Evolutionary conservation across 805 yeast species (phyloP).

Genomic region (Monosporozyma siamensis): DNA sequence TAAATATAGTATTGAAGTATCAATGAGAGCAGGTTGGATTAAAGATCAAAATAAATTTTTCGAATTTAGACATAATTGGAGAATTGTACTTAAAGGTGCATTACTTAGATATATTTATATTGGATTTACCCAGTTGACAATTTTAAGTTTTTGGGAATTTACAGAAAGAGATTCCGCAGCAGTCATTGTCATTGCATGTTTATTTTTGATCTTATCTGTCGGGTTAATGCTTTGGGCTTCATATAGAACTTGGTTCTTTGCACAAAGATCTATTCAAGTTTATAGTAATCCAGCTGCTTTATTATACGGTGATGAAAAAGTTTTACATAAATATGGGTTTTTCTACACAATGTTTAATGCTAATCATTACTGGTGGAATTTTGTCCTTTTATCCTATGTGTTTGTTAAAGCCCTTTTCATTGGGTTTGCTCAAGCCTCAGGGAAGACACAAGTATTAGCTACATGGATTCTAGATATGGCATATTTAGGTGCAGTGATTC

Average conservation of each 20-base stretch:
- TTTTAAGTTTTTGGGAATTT: slow-evolving; percentile 83
- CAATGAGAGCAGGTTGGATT: slow-evolving; percentile 40
- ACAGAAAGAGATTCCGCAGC: slow-evolving; percentile 77
- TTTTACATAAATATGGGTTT: slow-evolving; percentile 75
- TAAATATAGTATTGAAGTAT: slow-evolving; percentile 42
- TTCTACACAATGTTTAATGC: slow-evolving; percentile 86
- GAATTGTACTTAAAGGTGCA: slow-evolving; percentile 60
- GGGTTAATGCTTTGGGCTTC: slow-evolving; percentile 56
- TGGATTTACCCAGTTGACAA: slow-evolving; percentile 73
- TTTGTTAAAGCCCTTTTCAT: slow-evolving; percentile 64
- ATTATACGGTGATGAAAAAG: slow-evolving; percentile 64
- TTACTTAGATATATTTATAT: slow-evolving; percentile 69
- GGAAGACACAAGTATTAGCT: slow-evolving; percentile 71
- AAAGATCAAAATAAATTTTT: slow-evolving; percentile 36
- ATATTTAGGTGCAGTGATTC: slow-evolving; percentile 55
- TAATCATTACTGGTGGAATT: slow-evolving; percentile 72
- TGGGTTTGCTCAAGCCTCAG: slow-evolving; percentile 68
- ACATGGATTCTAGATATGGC: slow-evolving; percentile 67
- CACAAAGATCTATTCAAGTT: slow-evolving; percentile 45
- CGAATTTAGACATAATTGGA: slow-evolving; percentile 49
- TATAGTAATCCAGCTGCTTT: slow-evolving; percentile 80
- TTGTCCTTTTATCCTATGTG: slow-evolving; percentile 49
- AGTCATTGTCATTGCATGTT: slow-evolving; percentile 67
- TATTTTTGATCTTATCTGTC: slow-evolving; percentile 54
- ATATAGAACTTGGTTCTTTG: slow-evolving; percentile 56